Evolutionary conservation across 2,329 filamentous ascomycete genomes (phyloP).

Genomic region (Pseudogymnoascus destructans): DNA sequence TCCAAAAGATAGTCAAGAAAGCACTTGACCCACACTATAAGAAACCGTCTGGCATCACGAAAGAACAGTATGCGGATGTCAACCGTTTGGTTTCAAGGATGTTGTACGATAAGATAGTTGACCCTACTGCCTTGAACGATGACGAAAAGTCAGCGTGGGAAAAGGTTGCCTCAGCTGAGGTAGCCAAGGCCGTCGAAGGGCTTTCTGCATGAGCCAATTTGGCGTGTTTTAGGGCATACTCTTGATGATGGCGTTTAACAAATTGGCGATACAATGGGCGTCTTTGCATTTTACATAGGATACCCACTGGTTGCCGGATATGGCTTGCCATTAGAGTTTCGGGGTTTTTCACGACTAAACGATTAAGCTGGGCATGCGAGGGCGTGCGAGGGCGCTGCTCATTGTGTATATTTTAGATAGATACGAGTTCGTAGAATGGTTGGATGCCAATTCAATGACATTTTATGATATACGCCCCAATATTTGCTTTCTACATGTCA

Average conservation of each 20-base stretch:
- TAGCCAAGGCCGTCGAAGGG: constrained; percentile 57
- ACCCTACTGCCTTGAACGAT: constrained; percentile 41
- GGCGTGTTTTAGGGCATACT: constrained; percentile 4
- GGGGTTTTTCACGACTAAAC: neutral
- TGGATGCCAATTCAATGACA: constrained; percentile 7
- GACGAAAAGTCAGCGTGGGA: constrained; percentile 59
- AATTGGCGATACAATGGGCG: constrained; percentile 1
- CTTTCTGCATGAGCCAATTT: constrained; percentile 32
- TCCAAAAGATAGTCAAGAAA: constrained; percentile 76
- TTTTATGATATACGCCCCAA: neutral
- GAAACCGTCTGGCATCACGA: constrained; percentile 63
- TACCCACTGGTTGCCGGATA: constrained; percentile 2
- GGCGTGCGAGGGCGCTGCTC: neutral
- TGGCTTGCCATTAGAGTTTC: neutral
- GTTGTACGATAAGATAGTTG: constrained; percentile 56
- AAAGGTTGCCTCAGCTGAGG: constrained; percentile 63
- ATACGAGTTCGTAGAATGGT: constrained; percentile 7
- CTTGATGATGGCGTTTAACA: constrained; percentile 7
- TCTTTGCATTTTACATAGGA: neutral
- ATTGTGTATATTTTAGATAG: constrained; percentile 5
- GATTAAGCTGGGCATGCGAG: constrained; percentile 1
- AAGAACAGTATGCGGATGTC: constrained; percentile 84
- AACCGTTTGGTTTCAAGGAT: constrained; percentile 81
- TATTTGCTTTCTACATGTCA: neutral
- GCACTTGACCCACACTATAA: constrained; percentile 69